Conservation (phyloP, 805 yeast genomes). For the Kluyveromyces nonfermentans region DNA sequence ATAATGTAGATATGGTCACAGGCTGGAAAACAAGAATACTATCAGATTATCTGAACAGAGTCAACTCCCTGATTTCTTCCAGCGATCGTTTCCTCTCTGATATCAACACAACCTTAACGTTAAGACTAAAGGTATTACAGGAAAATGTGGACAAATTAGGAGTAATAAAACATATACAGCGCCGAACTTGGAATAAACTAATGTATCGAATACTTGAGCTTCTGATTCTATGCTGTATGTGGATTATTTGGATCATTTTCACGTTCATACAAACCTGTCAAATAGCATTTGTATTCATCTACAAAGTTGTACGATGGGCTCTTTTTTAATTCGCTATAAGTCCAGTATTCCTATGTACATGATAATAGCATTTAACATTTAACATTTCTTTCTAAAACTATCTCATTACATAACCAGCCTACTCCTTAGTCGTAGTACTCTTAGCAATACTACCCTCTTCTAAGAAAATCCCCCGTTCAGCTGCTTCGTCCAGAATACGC, state of each 20-base stretch:
- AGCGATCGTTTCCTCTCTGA: slow-evolving; percentile 67
- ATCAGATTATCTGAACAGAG: slow-evolving; percentile 38
- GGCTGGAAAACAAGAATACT: slow-evolving; percentile 24
- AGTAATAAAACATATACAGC: slow-evolving; percentile 16
- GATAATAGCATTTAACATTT: too few species aligned
- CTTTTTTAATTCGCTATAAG: too few species aligned
- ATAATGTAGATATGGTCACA: slow-evolving; percentile 23
- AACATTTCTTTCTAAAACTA: too few species aligned
- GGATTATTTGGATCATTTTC: slow-evolving; percentile 26
- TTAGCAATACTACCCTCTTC: slow-evolving; percentile 27
- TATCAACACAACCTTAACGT: slow-evolving; percentile 58
- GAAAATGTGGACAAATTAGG: slow-evolving; percentile 26
- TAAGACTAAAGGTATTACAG: slow-evolving; percentile 38
- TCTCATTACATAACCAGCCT: not conserved
- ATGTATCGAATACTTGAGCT: slow-evolving; percentile 22
- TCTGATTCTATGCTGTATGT: slow-evolving; percentile 19
- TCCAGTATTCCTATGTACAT: not conserved
- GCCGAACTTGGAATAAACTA: slow-evolving; percentile 15
- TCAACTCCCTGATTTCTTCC: slow-evolving; percentile 51
- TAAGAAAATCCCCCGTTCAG: slow-evolving; percentile 35
- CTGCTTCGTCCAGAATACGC: slow-evolving; percentile 34
- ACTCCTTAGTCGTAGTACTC: slow-evolving; percentile 8
- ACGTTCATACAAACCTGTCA: slow-evolving; percentile 15
- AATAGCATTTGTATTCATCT: slow-evolving; percentile 8
- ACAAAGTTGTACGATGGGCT: slow-evolving; percentile 16